Conservation (phyloP, 768 basidiomycete genomes). For the Kwoniella shandongensis region DNA sequence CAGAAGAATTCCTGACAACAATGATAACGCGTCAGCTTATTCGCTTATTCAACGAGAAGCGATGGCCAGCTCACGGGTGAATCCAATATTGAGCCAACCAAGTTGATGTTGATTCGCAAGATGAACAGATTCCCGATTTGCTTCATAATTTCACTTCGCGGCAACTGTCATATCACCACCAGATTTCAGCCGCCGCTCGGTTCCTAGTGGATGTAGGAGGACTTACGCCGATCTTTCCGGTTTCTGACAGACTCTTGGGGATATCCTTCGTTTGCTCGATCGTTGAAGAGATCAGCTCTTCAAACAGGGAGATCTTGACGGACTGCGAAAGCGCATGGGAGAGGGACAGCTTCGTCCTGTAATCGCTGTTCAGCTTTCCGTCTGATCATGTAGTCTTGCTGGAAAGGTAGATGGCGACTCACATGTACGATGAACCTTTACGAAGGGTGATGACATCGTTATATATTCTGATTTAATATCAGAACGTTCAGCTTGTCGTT, state of each 20-base stretch:
- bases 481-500: too few relatives aligned
- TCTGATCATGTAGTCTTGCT: not conserved
- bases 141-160: conserved; percentile 83
- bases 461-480: conserved; percentile 85
- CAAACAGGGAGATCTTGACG: conserved; percentile 96
- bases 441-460: conserved; percentile 93
- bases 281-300: conserved; percentile 84
- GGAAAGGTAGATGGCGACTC: conserved; percentile 47
- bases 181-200: conserved; percentile 4
- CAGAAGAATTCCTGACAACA: conserved; percentile 82
- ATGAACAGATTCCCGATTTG: conserved; percentile 95
- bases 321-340: conserved; percentile 95
- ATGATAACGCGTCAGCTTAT: conserved; percentile 17
- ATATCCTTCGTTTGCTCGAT: conserved; percentile 97
- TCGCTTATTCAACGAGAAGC: conserved; percentile 1
- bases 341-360: conserved; percentile 90
- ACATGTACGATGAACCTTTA: conserved; percentile 95
- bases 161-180: conserved; percentile 43
- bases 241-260: conserved; percentile 87
- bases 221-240: conserved; percentile 80
- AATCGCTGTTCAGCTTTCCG: not conserved
- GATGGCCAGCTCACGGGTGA: conserved; percentile 72
- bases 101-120: conserved; percentile 87
- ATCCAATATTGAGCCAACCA: conserved; percentile 94
- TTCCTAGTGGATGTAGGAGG: conserved; percentile 11